Percentiles rank a stretch among this genome's conserved stretches.
These are phyloP conservation scores for Eucalyptus regnans DNA, from an alignment of 345 rosid species.

Conservation along the genomic window DNA sequence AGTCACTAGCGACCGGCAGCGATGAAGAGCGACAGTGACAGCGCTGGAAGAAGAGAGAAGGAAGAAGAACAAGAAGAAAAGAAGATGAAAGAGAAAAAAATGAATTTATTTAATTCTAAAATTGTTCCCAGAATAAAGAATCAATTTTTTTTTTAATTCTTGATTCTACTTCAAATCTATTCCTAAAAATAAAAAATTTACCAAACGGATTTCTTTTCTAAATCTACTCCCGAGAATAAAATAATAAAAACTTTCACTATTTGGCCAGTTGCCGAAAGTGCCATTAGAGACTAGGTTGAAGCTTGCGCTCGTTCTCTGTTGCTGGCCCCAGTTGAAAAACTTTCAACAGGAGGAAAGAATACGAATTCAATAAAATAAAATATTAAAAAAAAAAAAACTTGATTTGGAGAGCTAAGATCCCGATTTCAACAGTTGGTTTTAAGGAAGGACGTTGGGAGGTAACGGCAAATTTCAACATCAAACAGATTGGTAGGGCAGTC, in stretches of 20 bases:
- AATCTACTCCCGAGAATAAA: no score
- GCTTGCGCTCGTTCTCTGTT: background rate
- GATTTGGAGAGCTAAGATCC: background rate
- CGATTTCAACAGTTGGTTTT: background rate
- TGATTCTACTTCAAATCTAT: no score
- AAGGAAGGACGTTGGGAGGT: background rate
- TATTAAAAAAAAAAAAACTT: background rate
- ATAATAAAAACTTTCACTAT: no score
- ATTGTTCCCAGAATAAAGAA: accelerated
- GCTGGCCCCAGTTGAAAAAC: background rate
- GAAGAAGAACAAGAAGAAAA: no score
- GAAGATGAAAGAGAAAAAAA: no score
- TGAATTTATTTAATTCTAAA: no score
- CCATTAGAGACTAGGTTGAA: background rate
- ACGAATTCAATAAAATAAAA: background rate
- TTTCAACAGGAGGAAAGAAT: background rate
- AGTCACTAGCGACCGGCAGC: accelerated
- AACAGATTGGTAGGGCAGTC: background rate
- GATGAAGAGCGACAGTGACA: accelerated
- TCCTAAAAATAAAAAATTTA: no score
- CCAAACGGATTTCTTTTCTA: accelerated
- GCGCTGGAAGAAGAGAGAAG: no score
- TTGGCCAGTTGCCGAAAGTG: no score
- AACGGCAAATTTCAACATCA: background rate
- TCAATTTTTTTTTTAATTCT: no score